Conservation (phyloP, 352 stramenopile genomes). For the Plasmopara halstedii region DNA sequence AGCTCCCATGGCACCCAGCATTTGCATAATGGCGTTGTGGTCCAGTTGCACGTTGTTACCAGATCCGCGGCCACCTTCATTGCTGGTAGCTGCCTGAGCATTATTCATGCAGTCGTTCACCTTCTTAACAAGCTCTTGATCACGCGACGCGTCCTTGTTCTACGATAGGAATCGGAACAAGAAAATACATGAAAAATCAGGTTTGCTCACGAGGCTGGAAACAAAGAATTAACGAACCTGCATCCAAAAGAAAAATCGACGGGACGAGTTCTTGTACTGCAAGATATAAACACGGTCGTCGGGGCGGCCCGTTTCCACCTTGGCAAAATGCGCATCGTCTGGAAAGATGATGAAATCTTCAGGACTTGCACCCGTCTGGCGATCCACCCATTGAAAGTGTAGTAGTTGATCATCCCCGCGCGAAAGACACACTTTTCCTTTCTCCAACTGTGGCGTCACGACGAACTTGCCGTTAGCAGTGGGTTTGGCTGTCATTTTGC, state of each 20-base stretch:
- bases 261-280: slow-evolving; percentile 89
- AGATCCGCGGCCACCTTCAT: slow-evolving; percentile 18
- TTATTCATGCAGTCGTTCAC: slow-evolving; percentile 89
- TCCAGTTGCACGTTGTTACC: slow-evolving; percentile 72
- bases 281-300: slow-evolving; percentile 87
- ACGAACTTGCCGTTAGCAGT: slow-evolving; percentile 82
- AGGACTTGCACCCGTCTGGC: slow-evolving; percentile 66
- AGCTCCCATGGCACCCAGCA: slow-evolving; percentile 78
- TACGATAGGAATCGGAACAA: slow-evolving; percentile 8
- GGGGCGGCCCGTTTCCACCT: slow-evolving; percentile 81
- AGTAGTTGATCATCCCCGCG: slow-evolving; percentile 85
- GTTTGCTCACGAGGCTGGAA: neutral
- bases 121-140: slow-evolving; percentile 83
- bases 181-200: neutral
- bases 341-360: slow-evolving; percentile 93
- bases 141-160: slow-evolving; percentile 83
- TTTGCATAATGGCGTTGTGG: slow-evolving; percentile 89
- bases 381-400: slow-evolving; percentile 92
- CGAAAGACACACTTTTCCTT: slow-evolving; percentile 84
- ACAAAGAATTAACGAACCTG: slow-evolving; percentile 39
- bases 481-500: slow-evolving; percentile 79
- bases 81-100: slow-evolving; percentile 36
- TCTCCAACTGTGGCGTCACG: slow-evolving; percentile 84
- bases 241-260: slow-evolving; percentile 95
- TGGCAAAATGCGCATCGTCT: slow-evolving; percentile 82